phyloP scores from a whole-genome alignment of 306 rosid genomes.

The Lathyrus tuberosus region DNA sequence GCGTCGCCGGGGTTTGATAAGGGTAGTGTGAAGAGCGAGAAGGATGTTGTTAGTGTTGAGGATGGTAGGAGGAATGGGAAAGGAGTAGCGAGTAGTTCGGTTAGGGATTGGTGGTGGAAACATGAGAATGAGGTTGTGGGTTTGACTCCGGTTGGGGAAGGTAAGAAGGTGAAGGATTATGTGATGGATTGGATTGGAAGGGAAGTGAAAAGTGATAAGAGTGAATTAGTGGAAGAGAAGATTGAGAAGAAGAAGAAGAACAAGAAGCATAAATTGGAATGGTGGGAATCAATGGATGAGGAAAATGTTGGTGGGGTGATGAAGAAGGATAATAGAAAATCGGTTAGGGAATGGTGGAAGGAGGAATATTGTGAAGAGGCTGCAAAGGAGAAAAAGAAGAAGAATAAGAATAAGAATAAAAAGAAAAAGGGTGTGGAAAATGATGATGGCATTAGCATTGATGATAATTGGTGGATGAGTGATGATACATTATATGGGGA shows the following conservation, averaged over 20 bases:
- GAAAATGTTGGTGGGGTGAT: slow-evolving; percentile 43
- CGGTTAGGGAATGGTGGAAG: slow-evolving; percentile 97
- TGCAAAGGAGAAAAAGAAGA: slow-evolving; percentile 56
- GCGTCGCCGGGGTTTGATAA: slow-evolving; percentile 44
- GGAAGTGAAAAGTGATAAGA: slow-evolving; percentile 63
- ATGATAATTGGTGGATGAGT: slow-evolving; percentile 60
- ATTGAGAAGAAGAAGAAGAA: slow-evolving; percentile 49
- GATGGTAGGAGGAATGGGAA: slow-evolving; percentile 45
- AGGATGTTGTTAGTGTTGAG: slow-evolving; percentile 32
- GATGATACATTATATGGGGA: slow-evolving; percentile 63
- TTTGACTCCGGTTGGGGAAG: slow-evolving; percentile 30
- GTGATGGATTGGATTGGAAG: slow-evolving; percentile 95
- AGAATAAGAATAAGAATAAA: slow-evolving; percentile 51
- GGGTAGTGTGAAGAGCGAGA: slow-evolving; percentile 51
- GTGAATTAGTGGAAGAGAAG: slow-evolving; percentile 43
- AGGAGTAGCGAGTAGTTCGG: slow-evolving; percentile 47
- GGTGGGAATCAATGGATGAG: slow-evolving; percentile 94
- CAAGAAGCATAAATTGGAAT: slow-evolving; percentile 66
- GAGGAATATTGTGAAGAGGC: slow-evolving; percentile 81
- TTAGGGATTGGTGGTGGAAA: slow-evolving; percentile 81
- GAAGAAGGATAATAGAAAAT: slow-evolving; percentile 68
- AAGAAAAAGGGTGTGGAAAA: slow-evolving; percentile 47
- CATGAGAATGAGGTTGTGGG: slow-evolving; percentile 54
- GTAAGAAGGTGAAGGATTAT: slow-evolving; percentile 75
- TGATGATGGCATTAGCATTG: slow-evolving; percentile 45